A percentile compares a stretch with the other conserved stretches of the same genome.
phyloP scores from a whole-genome alignment of 371 early-diverging fungal genomes.

The Capillidium heterosporum region DNA sequence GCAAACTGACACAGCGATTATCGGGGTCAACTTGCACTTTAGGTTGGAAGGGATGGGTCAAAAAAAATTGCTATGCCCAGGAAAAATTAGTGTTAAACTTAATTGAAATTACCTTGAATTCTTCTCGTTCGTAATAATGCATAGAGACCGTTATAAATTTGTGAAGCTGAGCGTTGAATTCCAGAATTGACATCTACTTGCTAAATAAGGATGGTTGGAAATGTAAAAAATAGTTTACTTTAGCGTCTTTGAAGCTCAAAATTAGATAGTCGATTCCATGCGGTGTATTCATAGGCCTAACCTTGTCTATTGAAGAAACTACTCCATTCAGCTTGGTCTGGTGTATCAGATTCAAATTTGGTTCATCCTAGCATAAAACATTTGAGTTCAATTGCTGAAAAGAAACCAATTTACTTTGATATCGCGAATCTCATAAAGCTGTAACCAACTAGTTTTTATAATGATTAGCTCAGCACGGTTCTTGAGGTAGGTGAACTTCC shows the following conservation, averaged over 20 bases:
- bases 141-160: slow-evolving; percentile 78
- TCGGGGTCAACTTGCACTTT: slow-evolving; percentile 58
- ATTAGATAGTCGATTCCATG: slow-evolving; percentile 68
- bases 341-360: too few relatives aligned
- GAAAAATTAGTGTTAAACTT: neutral
- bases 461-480: too few relatives aligned
- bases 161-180: slow-evolving; percentile 59
- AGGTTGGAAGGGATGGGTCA: slow-evolving; percentile 42
- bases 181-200: slow-evolving; percentile 58
- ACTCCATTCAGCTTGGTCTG: slow-evolving; percentile 21
- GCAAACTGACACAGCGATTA: slow-evolving; percentile 67
- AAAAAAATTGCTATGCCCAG: slow-evolving; percentile 27
- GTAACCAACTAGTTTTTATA: too few relatives aligned
- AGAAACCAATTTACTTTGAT: too few relatives aligned
- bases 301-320: slow-evolving; percentile 57
- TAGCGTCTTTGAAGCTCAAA: slow-evolving; percentile 81
- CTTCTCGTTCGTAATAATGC: slow-evolving; percentile 90
- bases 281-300: slow-evolving; percentile 42
- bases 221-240: slow-evolving; percentile 27
- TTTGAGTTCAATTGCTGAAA: too few relatives aligned
- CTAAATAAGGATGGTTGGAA: slow-evolving; percentile 16
- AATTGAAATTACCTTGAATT: slow-evolving; percentile 39
- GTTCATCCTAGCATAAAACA: too few relatives aligned
- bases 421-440: too few relatives aligned
- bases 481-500: too few relatives aligned